These are phyloP conservation scores for Fomes fomentarius DNA, from an alignment of 1,284 basidiomycete species.

Conservation along the genomic window DNA sequence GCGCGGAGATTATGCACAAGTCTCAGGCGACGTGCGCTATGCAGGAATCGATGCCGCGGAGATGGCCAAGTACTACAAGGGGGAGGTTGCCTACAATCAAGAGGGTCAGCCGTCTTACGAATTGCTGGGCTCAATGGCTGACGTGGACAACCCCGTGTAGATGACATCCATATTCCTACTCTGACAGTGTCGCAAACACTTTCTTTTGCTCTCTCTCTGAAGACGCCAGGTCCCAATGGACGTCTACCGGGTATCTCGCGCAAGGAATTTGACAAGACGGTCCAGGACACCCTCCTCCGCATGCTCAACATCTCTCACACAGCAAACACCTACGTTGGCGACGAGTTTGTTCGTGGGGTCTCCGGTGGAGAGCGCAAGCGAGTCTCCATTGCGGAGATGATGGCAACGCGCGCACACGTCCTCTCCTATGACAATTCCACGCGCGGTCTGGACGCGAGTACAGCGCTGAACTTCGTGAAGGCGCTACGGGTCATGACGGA, in stretches of 20 bases:
- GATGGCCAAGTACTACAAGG: slow-evolving; percentile 72
- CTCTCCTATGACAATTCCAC: slow-evolving; percentile 86
- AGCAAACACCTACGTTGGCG: slow-evolving; percentile 78
- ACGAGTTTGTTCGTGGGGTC: slow-evolving; percentile 84
- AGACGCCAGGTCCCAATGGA: slow-evolving; percentile 73
- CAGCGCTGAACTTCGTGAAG: slow-evolving; percentile 80
- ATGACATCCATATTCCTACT: slow-evolving; percentile 79
- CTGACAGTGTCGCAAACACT: slow-evolving; percentile 78
- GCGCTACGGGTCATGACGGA: slow-evolving; percentile 80
- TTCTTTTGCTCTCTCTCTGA: slow-evolving; percentile 67
- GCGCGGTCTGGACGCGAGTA: slow-evolving; percentile 85
- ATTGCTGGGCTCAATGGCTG: no score
- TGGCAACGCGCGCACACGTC: slow-evolving; percentile 79
- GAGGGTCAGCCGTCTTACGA: slow-evolving; percentile 67
- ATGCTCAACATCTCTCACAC: slow-evolving; percentile 85
- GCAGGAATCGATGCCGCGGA: slow-evolving; percentile 70
- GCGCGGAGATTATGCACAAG: slow-evolving; percentile 58
- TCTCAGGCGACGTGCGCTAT: slow-evolving; percentile 73
- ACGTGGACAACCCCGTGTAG: no score
- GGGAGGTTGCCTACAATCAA: slow-evolving; percentile 86
- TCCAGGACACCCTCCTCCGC: slow-evolving; percentile 65
- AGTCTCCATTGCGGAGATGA: slow-evolving; percentile 87
- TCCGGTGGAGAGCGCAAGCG: slow-evolving; percentile 88
- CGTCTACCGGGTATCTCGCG: slow-evolving; percentile 65
- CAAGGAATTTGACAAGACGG: slow-evolving; percentile 59